These are phyloP conservation scores for Mycena sp. DNA, from an alignment of 1,284 basidiomycete species.

Conservation along the genomic window DNA sequence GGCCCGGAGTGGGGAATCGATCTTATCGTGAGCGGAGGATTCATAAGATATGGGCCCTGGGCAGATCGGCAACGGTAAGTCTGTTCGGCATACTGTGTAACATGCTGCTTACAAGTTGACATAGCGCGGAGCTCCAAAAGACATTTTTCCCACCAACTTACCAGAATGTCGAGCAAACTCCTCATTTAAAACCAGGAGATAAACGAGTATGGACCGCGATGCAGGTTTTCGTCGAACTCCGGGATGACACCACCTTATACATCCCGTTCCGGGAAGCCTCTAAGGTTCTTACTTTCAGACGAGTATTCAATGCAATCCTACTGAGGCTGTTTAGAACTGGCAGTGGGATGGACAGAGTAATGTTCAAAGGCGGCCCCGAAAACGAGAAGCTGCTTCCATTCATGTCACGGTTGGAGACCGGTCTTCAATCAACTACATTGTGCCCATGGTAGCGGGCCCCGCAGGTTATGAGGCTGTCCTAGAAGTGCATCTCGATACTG, in stretches of 20 bases:
- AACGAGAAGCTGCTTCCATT: conserved; percentile 75
- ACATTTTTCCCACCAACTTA: conserved; percentile 86
- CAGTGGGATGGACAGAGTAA: conserved; percentile 76
- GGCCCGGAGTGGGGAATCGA: conserved; percentile 95
- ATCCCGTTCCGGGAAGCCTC: conserved; percentile 90
- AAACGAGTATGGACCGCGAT: conserved; percentile 83
- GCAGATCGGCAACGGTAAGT: conserved; percentile 87
- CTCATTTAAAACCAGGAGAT: conserved; percentile 76
- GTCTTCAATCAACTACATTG: conserved; percentile 84
- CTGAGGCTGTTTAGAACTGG: conserved; percentile 71
- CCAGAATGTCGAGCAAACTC: conserved; percentile 66
- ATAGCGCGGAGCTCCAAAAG: conserved; percentile 80
- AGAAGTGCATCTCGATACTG: conserved; percentile 83
- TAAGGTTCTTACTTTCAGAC: conserved; percentile 57
- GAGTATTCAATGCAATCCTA: neutral
- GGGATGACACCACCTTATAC: conserved; percentile 78
- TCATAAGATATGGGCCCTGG: conserved; percentile 92
- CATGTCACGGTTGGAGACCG: conserved; percentile 80
- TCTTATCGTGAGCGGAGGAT: conserved; percentile 78
- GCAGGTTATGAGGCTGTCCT: conserved; percentile 82
- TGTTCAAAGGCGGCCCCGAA: conserved; percentile 58
- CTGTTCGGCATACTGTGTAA: neutral
- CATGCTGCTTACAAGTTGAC: neutral
- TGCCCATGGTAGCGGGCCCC: conserved; percentile 81
- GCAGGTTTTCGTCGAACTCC: conserved; percentile 82